A percentile compares a stretch with the other conserved stretches of the same genome.
Evolutionary conservation across 495 filamentous ascomycete species (phyloP).

Genomic region (Aspergillus egyptiacus): DNA sequence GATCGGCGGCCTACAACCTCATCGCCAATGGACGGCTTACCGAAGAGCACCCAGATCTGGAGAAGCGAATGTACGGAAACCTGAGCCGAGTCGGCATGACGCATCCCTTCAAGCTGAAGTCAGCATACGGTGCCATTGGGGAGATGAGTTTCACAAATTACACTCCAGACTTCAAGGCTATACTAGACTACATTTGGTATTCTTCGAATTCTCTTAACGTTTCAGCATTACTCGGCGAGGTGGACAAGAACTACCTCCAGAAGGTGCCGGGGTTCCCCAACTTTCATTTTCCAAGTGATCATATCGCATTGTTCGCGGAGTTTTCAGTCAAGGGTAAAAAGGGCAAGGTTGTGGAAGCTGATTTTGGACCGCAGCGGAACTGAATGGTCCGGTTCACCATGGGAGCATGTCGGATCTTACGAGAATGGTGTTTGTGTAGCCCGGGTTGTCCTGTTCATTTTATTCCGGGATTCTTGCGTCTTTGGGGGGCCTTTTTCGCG

Average conservation of each 20-base stretch:
- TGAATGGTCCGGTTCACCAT: constrained; percentile 28
- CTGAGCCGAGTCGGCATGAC: constrained; percentile 86
- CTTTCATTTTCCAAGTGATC: constrained; percentile 95
- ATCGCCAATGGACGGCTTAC: constrained; percentile 67
- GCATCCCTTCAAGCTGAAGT: constrained; percentile 90
- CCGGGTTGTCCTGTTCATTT: constrained; percentile 29
- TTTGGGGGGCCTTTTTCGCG: constrained; percentile 28
- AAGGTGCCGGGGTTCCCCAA: constrained; percentile 93
- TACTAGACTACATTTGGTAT: constrained; percentile 97
- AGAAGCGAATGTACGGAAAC: constrained; percentile 71
- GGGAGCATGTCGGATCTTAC: constrained; percentile 38
- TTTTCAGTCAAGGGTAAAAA: constrained; percentile 90
- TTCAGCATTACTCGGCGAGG: constrained; percentile 78
- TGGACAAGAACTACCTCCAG: constrained; percentile 84
- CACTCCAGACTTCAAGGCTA: constrained; percentile 80
- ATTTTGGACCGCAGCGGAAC: constrained; percentile 55
- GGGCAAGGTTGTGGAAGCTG: constrained; percentile 62
- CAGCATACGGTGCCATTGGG: constrained; percentile 70
- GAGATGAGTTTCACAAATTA: constrained; percentile 94
- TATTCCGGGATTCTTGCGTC: constrained; percentile 35
- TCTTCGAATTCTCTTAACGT: constrained; percentile 86
- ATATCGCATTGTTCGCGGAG: constrained; percentile 86
- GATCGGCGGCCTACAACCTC: constrained; percentile 83
- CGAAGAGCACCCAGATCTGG: constrained; percentile 70
- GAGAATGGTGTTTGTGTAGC: constrained; percentile 42